These are phyloP conservation scores for Hanseniaspora hatyaiensis DNA, from an alignment of 805 yeast species.

Conservation along the genomic window DNA sequence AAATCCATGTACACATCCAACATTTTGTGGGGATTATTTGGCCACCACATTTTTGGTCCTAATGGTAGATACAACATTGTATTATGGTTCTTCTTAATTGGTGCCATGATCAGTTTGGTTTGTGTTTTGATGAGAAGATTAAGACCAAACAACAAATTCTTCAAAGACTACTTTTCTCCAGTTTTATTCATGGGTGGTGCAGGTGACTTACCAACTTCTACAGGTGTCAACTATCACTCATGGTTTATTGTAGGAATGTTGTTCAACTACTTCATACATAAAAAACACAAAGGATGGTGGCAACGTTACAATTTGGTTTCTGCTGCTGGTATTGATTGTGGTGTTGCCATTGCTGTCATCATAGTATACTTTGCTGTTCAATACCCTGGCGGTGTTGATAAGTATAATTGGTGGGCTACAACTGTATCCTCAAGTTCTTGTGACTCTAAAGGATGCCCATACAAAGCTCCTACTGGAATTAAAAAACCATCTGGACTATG, in stretches of 20 bases:
- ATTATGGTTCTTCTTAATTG: conserved; percentile 50
- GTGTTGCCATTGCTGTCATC: conserved; percentile 52
- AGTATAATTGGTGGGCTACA: conserved; percentile 58
- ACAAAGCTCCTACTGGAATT: conserved; percentile 1
- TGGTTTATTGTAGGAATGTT: conserved; percentile 44
- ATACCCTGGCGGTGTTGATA: conserved; percentile 32
- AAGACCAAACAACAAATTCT: conserved; percentile 32
- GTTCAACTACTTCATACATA: conserved; percentile 48
- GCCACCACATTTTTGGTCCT: conserved; percentile 44
- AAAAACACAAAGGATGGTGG: conserved; percentile 58
- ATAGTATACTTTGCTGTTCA: conserved; percentile 44
- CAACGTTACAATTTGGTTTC: conserved; percentile 59
- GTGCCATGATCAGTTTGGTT: conserved; percentile 38
- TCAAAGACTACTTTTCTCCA: conserved; percentile 41
- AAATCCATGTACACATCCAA: conserved; percentile 44
- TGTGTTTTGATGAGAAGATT: conserved; percentile 31
- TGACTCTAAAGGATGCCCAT: conserved; percentile 26
- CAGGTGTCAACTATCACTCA: conserved; percentile 49
- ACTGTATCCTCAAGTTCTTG: conserved; percentile 33
- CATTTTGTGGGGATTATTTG: conserved; percentile 52
- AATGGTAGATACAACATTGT: conserved; percentile 43
- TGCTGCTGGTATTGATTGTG: conserved; percentile 55
- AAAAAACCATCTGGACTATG: conserved; percentile 15
- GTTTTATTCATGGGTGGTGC: conserved; percentile 47
- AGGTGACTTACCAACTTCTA: conserved; percentile 56